Conservation (phyloP, 225 moss, liverwort and hornwort species). For the Pseudisothecium myosuroides region DNA sequence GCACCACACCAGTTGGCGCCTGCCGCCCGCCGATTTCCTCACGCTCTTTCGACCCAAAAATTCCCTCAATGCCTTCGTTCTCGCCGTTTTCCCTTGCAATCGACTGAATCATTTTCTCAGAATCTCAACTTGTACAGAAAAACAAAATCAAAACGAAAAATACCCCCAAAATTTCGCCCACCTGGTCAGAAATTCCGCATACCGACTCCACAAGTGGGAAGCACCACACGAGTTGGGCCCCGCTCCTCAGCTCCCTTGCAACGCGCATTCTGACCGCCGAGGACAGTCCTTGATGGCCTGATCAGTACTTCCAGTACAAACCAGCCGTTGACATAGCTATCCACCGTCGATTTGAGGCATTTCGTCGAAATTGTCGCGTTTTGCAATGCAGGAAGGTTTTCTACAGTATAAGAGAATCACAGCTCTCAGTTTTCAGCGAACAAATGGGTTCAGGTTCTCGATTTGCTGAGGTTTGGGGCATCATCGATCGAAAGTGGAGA, state of each 20-base stretch:
- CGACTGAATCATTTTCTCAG: not conserved
- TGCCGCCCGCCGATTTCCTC: not conserved
- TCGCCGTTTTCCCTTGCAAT: no score
- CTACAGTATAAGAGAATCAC: no score
- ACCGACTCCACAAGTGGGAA: not conserved
- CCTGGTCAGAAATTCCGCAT: no score
- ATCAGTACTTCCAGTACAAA: not conserved
- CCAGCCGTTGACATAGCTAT: not conserved
- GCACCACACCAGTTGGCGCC: not conserved
- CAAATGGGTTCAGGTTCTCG: not conserved
- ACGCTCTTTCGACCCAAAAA: no score
- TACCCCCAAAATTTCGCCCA: no score
- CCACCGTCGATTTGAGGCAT: no score
- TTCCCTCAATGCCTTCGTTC: not conserved
- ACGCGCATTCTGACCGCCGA: not conserved
- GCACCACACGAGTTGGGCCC: no score
- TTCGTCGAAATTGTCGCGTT: not conserved
- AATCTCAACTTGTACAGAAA: no score
- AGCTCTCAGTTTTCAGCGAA: no score
- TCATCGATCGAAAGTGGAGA: not conserved
- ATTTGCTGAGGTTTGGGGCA: not conserved
- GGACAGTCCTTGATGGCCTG: not conserved
- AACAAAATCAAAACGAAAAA: no score
- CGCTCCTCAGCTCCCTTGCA: not conserved
- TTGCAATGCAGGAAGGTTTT: no score